phyloP scores from a whole-genome alignment of 331 rosid genomes.

The Quercus tomentella region DNA sequence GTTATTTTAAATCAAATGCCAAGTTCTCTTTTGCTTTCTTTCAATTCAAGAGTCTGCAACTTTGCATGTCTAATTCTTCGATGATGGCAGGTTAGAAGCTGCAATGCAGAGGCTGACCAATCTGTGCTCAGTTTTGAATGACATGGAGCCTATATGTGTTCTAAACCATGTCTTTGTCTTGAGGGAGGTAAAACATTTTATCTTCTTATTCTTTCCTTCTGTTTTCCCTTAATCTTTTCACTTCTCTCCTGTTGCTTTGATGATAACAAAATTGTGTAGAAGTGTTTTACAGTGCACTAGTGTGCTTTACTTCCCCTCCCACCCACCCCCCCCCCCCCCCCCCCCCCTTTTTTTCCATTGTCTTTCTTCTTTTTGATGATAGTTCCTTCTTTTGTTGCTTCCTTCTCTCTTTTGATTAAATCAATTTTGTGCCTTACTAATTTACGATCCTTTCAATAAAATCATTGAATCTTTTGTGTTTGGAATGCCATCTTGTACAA shows the following conservation, averaged over 20 bases:
- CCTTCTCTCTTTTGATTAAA: too few relatives aligned
- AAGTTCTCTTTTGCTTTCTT: background rate
- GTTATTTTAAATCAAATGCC: constrained; percentile 14
- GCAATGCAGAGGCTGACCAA: constrained; percentile 99
- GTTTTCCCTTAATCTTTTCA: background rate
- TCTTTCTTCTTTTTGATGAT: background rate
- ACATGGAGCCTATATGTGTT: constrained; percentile 99
- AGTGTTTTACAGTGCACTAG: background rate
- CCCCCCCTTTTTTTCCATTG: background rate
- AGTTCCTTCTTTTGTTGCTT: background rate
- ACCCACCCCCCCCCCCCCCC: too few relatives aligned
- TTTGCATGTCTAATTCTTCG: background rate
- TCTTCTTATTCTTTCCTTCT: background rate
- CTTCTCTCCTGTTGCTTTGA: background rate
- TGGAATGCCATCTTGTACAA: too few relatives aligned
- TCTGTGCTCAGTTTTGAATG: constrained; percentile 92
- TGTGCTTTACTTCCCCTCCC: background rate
- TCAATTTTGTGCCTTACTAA: too few relatives aligned
- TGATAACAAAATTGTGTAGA: background rate
- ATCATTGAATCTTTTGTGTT: too few relatives aligned
- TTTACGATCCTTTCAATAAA: too few relatives aligned
- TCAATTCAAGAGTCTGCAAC: background rate
- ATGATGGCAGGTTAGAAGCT: constrained; percentile 85
- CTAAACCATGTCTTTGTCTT: constrained; percentile 89
- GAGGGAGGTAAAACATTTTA: constrained; percentile 61